Evolutionary conservation across 192 early-diverging fungal genomes (phyloP), one percentile per base, ranked within the genome.

Genomic region (Chytriomyces confervae): DNA sequence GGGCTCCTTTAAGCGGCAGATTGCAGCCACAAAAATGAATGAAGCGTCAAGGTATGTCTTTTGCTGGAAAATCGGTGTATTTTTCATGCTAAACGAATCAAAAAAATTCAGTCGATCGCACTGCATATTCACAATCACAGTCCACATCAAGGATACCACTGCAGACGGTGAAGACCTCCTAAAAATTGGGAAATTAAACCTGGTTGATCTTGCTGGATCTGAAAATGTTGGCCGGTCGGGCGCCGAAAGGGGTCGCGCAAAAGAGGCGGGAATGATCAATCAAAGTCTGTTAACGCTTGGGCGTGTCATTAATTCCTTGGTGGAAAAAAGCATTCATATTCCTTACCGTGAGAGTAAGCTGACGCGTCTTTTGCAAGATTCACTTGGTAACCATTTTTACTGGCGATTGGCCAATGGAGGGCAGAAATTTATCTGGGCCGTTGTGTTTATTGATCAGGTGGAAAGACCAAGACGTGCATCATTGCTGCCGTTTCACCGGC

Each of bases 261-360:
- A 91, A 60, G 97, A 99, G 81, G 95, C 95, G 23, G 94, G 94
- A 53, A 90, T 89, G 79, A 97, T 98, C 72, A 98, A 98, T 79
- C 89, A 95, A 78, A 95, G 95, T 46, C 83, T 98, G 9, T 80
- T 97, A 67, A 96, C 96, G 5, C 88, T 99, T 53, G 98, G 97
- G 75, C 94, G 96, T 74, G 98, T 98, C 46, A 99, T 99, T 60
- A 95, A 95, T 50, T 96, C 97, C 0, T 85, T 99, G 2, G 95
- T 95, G 18, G 97, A 96, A 76, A 77, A 83, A 53, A 78, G 81
- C 29, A 69, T 80, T 18, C 95, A 98, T 75, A 89, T 98, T 67
- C 98, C 98, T 0, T 99, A 98, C 76, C 91, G 98, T 53, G 97
- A 99, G 72, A 94, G 92, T 80, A 98, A 96, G 80, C 82, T 99